Conservation (phyloP, 1,284 basidiomycete genomes). For the Rhodofomes roseus region DNA sequence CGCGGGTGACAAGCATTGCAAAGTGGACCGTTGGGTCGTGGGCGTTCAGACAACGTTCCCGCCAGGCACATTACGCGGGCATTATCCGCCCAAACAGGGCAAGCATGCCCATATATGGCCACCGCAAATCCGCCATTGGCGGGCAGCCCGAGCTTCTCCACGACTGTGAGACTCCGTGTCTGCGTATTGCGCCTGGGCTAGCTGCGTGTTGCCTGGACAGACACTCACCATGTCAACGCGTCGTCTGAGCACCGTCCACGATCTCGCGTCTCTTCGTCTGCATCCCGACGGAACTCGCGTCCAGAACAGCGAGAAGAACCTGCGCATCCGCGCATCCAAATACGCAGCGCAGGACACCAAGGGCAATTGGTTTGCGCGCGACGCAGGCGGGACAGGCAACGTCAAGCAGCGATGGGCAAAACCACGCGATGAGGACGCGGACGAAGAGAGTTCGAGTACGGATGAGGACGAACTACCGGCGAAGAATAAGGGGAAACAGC, state of each 20-base stretch:
- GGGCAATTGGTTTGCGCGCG: conserved; percentile 33
- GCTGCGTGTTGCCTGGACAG: neutral
- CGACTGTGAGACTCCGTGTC: neutral
- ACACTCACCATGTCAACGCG: conserved; percentile 34
- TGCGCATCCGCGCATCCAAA: conserved; percentile 18
- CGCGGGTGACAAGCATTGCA: neutral
- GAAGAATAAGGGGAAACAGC: conserved; percentile 26
- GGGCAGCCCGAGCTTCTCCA: neutral
- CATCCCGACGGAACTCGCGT: conserved; percentile 60
- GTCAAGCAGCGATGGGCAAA: conserved; percentile 23
- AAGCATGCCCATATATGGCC: neutral
- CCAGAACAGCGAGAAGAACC: conserved; percentile 35
- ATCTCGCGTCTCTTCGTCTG: conserved; percentile 53
- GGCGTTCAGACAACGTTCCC: neutral
- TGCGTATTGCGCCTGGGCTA: neutral
- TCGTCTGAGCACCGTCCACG: conserved; percentile 54
- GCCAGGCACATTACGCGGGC: conserved; percentile 1
- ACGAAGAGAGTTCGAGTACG: conserved; percentile 15
- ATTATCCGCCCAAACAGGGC: neutral
- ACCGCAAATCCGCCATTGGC: neutral
- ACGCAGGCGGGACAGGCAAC: conserved; percentile 29
- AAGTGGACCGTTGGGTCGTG: neutral
- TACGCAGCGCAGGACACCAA: conserved; percentile 24
- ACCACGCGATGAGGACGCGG: conserved; percentile 15
- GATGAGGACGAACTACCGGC: neutral